Evolutionary conservation across 2,329 filamentous ascomycete species (phyloP).

Genomic region (Arthrobotrys sphaeroides): DNA sequence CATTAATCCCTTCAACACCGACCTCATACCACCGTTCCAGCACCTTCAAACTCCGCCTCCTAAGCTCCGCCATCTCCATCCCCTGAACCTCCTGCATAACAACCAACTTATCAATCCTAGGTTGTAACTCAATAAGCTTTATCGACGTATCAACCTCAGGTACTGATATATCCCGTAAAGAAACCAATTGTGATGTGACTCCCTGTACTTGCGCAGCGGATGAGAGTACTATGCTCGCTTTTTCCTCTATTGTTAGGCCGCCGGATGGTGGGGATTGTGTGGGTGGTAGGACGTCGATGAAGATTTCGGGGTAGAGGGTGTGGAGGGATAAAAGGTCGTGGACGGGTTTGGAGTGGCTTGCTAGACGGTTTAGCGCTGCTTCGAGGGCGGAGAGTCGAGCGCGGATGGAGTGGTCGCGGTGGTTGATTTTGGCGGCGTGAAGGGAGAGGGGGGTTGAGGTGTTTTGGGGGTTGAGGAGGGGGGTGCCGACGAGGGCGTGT

Average conservation of each 20-base stretch:
- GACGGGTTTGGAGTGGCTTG: constrained; percentile 56
- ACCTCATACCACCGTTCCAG: constrained; percentile 78
- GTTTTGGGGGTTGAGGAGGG: constrained; percentile 63
- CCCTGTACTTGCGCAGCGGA: constrained; percentile 68
- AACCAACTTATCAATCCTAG: constrained; percentile 71
- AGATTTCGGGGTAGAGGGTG: constrained; percentile 55
- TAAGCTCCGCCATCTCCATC: constrained; percentile 71
- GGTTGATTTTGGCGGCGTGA: constrained; percentile 64
- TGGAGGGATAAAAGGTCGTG: constrained; percentile 69
- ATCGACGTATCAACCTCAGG: constrained; percentile 69
- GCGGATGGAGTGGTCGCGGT: constrained; percentile 66
- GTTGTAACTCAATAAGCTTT: constrained; percentile 68
- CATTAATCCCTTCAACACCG: constrained; percentile 68
- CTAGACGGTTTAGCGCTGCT: constrained; percentile 56
- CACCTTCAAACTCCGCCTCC: constrained; percentile 70
- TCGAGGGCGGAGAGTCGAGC: constrained; percentile 56
- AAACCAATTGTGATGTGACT: constrained; percentile 69
- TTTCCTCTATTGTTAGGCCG: constrained; percentile 64
- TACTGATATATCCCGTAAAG: constrained; percentile 68
- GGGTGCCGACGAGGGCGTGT: constrained; percentile 68
- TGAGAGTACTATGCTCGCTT: constrained; percentile 68
- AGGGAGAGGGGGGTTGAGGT: constrained; percentile 67
- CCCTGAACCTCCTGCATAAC: constrained; percentile 71
- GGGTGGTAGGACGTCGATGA: constrained; percentile 67
- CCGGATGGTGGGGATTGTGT: constrained; percentile 63